phyloP scores from a whole-genome alignment of 805 yeast species.

The Debaryomyces tyrocola region DNA sequence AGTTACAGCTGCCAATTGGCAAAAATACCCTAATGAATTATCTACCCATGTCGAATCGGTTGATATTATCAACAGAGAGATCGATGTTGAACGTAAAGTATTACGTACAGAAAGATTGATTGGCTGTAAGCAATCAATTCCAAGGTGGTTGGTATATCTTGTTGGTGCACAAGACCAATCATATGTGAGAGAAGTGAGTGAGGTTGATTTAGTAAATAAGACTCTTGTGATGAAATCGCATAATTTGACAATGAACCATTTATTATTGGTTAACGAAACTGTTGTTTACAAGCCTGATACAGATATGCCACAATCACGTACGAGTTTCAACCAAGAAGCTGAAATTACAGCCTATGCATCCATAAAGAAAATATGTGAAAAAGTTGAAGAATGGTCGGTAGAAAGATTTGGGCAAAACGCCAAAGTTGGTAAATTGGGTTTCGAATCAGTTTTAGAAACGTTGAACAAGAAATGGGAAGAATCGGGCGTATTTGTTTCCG shows the following conservation, averaged over 20 bases:
- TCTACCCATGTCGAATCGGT: constrained; percentile 93
- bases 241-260: constrained; percentile 76
- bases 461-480: constrained; percentile 47
- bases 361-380: constrained; percentile 67
- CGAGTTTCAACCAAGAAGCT: constrained; percentile 78
- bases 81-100: constrained; percentile 45
- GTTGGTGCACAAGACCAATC: constrained; percentile 75
- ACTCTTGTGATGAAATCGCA: constrained; percentile 80
- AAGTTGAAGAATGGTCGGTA: constrained; percentile 89
- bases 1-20: constrained; percentile 96
- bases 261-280: constrained; percentile 80
- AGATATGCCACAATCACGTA: constrained; percentile 45
- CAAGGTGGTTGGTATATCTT: constrained; percentile 70
- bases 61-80: constrained; percentile 76
- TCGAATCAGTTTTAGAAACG: constrained; percentile 70
- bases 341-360: constrained; percentile 84
- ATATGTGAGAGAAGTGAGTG: constrained; percentile 86
- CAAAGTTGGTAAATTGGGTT: constrained; percentile 74
- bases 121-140: constrained; percentile 84
- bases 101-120: constrained; percentile 83
- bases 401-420: constrained; percentile 91
- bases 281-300: constrained; percentile 79
- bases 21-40: constrained; percentile 91
- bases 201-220: constrained; percentile 65
- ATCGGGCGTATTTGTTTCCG: constrained; percentile 36